These are phyloP conservation scores for Phanerochaete carnosa DNA, from an alignment of 768 basidiomycete genomes.

Conservation along the genomic window DNA sequence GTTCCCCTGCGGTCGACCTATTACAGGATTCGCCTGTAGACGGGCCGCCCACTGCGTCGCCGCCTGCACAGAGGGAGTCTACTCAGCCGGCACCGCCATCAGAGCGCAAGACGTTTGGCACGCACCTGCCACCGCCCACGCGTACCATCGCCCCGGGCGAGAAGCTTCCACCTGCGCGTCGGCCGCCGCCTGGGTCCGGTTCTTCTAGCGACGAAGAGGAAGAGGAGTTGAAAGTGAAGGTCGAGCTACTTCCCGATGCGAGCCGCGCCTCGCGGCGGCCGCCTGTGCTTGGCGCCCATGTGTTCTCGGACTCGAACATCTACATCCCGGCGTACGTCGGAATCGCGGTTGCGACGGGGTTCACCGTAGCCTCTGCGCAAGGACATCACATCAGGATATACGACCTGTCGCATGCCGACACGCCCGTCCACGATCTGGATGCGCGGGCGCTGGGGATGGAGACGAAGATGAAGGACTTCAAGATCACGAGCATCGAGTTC, in stretches of 20 bases:
- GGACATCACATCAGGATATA: conserved; percentile 61
- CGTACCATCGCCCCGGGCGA: conserved; percentile 68
- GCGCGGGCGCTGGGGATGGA: conserved; percentile 54
- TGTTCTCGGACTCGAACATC: conserved; percentile 46
- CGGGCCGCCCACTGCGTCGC: background rate
- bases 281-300: conserved; percentile 31
- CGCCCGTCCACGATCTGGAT: conserved; percentile 50
- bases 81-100: background rate
- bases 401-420: conserved; percentile 47
- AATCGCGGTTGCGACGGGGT: conserved; percentile 52
- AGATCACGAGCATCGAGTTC: conserved; percentile 78
- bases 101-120: conserved; percentile 25
- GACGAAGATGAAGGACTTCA: conserved; percentile 55
- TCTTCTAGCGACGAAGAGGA: conserved; percentile 57
- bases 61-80: background rate
- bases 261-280: conserved; percentile 61
- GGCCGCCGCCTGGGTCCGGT: conserved; percentile 34
- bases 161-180: conserved; percentile 59
- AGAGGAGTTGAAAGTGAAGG: conserved; percentile 40
- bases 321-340: conserved; percentile 53
- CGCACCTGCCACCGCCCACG: conserved; percentile 67
- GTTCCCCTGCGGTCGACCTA: background rate
- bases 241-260: conserved; percentile 63
- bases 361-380: conserved; percentile 54
- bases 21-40: conserved; percentile 2